Evolutionary conservation across 805 yeast genomes (phyloP), one percentile per base, ranked within the genome.

Genomic region (Metschnikowia chrysomelidarum): DNA sequence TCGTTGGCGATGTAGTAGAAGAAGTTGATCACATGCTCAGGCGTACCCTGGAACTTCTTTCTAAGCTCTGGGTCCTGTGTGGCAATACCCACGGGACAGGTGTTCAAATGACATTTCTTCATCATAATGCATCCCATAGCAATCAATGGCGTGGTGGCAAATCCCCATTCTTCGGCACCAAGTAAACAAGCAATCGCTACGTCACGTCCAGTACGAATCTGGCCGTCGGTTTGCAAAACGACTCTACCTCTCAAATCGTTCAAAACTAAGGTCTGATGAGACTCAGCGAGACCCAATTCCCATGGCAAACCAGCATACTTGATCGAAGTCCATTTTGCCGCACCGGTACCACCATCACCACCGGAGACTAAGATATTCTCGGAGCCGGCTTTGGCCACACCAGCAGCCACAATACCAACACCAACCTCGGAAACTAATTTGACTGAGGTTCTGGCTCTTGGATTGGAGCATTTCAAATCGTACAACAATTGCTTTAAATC

Each of bases 341-440:
- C 98, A 80, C 98, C 98, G 40, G 98, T 91, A 71, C 98, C 98
- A 77, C 98, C 98, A 64, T 91, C 98, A 57, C 94, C 97, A 55
- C 98, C 98, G 42, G 96, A 86, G 47, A 91, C 86, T 58, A 91
- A 75, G 54, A 91, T 84, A 59, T 91, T 96, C 59, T 93, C 98
- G 10, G 98, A 96, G 59, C 93, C 94, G 13, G 98, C 98, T 69
- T 91, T 91, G 42, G 98, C 98, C 19, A 91, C 98, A 76, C 98
- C 98, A 27, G 97, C 87, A 18, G 98, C 98, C 59, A 93, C 91
- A 57, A 93, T 88, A 71, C 98, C 98, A 36, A 91, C 98, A 69
- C 98, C 98, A 41, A 93, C 98, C 66, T 91, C 98, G 18, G 96
- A 86, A 12, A 93, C 98, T 53, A 91, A 78, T 66, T 91, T 91